Percentiles rank a stretch among this genome's conserved stretches.
Conservation (phyloP, 2,329 filamentous ascomycete species). For the Falciphora oryzae region DNA sequence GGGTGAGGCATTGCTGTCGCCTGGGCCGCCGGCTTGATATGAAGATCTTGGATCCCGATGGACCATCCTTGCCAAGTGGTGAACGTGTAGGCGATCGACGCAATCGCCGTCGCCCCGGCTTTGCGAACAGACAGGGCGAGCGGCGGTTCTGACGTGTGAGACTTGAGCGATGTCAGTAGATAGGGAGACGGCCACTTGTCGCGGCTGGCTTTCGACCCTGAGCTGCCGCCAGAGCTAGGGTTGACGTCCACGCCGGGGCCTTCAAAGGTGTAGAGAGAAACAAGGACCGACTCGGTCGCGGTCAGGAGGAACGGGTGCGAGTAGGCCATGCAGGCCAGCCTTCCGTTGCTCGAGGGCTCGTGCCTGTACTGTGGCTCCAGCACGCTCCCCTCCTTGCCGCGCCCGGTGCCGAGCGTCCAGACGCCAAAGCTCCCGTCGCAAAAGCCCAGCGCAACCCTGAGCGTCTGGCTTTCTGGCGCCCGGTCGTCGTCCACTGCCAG, state of each 20-base stretch:
- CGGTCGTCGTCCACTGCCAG: constrained; percentile 57
- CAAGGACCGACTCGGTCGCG: constrained; percentile 65
- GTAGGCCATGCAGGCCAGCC: constrained; percentile 65
- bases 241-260: constrained; percentile 15
- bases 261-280: constrained; percentile 70
- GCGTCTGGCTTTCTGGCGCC: constrained; percentile 31
- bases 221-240: constrained; percentile 2
- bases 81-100: constrained; percentile 82
- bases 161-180: constrained; percentile 72
- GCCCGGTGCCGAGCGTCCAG: constrained; percentile 37
- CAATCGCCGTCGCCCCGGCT: constrained; percentile 58
- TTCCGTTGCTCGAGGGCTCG: constrained; percentile 55
- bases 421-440: constrained; percentile 64
- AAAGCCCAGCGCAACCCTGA: constrained; percentile 66
- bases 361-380: constrained; percentile 53
- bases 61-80: constrained; percentile 78
- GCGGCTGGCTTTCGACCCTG: constrained; percentile 13
- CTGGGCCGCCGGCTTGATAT: constrained; percentile 38
- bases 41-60: constrained; percentile 84
- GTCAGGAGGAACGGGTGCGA: constrained; percentile 72
- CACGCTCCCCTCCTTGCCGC: constrained; percentile 32
- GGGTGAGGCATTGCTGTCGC: constrained; percentile 10
- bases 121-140: constrained; percentile 77
- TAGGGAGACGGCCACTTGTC: constrained; percentile 34
- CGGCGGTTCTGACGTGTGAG: constrained; percentile 72